A percentile compares a stretch with the other conserved stretches of the same genome.
These are phyloP conservation scores for Mallotus repandus DNA, from an alignment of 441 rosid species.

Conservation along the genomic window DNA sequence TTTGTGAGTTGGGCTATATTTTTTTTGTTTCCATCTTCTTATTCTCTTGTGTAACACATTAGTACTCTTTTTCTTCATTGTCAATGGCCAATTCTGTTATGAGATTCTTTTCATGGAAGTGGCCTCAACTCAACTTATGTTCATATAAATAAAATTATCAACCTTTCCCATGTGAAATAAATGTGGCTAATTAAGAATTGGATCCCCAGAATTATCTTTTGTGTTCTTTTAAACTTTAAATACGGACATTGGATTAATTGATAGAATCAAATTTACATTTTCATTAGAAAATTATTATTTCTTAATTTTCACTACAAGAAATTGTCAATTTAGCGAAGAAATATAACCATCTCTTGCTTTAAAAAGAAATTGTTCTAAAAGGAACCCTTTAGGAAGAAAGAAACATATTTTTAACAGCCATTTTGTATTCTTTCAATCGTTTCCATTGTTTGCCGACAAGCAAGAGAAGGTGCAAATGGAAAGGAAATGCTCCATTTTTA, in stretches of 20 bases:
- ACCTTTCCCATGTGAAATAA: not conserved
- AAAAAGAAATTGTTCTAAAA: too few species aligned
- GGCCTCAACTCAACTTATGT: not conserved
- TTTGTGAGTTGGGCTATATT: not conserved
- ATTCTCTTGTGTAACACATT: not conserved
- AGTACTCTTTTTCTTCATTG: too few species aligned
- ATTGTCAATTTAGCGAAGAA: too few species aligned
- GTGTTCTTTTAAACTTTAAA: not conserved
- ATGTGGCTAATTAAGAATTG: not conserved
- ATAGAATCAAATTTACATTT: too few species aligned
- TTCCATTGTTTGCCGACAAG: constrained; percentile 30
- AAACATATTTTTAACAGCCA: not conserved
- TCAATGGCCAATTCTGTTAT: not conserved
- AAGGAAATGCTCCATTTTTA: constrained; percentile 1
- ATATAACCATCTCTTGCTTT: too few species aligned
- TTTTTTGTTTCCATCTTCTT: constrained; percentile 4
- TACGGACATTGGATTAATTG: too few species aligned
- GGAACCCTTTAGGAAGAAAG: not conserved
- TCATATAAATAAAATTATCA: not conserved
- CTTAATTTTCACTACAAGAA: too few species aligned
- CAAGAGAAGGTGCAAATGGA: constrained; percentile 19
- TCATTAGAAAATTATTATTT: too few species aligned
- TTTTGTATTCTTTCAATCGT: not conserved
- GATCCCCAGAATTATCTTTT: not conserved
- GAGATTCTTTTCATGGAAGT: not conserved